Conservation (phyloP, 495 filamentous ascomycete genomes). For the Penicillium alfredii region DNA sequence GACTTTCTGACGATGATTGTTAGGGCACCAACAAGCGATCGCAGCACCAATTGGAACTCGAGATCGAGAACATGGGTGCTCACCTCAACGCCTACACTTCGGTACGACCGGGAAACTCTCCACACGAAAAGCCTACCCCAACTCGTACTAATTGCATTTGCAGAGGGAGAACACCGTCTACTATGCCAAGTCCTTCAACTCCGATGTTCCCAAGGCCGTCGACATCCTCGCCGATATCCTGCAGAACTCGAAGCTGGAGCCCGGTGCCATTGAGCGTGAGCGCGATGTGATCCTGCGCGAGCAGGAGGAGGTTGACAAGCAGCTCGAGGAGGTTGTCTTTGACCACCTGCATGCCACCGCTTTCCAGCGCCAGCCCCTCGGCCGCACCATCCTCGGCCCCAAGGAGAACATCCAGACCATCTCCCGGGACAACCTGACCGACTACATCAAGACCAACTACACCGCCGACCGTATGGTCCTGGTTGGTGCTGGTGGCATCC, state of each 20-base stretch:
- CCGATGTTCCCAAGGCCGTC: constrained; percentile 89
- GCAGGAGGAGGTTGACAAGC: constrained; percentile 99
- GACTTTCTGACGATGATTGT: constrained; percentile 24
- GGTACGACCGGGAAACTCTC: constrained; percentile 52
- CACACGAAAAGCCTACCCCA: constrained; percentile 3
- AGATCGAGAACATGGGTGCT: constrained; percentile 99
- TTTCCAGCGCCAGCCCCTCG: constrained; percentile 90
- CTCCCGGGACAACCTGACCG: constrained; percentile 75
- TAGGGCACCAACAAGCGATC: constrained; percentile 88
- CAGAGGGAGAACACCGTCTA: constrained; percentile 99
- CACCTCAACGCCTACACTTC: constrained; percentile 99
- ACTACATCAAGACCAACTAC: constrained; percentile 99
- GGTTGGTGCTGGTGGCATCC: constrained; percentile 88
- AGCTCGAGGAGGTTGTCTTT: constrained; percentile 98
- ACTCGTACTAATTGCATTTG: constrained; percentile 28
- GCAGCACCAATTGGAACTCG: constrained; percentile 94
- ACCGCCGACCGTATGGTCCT: constrained; percentile 99
- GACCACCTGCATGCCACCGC: constrained; percentile 98
- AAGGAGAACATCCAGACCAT: constrained; percentile 98
- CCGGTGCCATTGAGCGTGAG: constrained; percentile 88
- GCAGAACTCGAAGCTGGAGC: constrained; percentile 96
- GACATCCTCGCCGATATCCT: constrained; percentile 99
- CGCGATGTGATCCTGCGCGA: constrained; percentile 97
- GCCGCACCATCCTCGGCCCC: constrained; percentile 95
- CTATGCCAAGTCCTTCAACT: constrained; percentile 98